Evolutionary conservation across 1,139 yeast species (phyloP), one percentile per base, ranked within the genome.

Genomic region (Yamadazyma friedrichii): DNA sequence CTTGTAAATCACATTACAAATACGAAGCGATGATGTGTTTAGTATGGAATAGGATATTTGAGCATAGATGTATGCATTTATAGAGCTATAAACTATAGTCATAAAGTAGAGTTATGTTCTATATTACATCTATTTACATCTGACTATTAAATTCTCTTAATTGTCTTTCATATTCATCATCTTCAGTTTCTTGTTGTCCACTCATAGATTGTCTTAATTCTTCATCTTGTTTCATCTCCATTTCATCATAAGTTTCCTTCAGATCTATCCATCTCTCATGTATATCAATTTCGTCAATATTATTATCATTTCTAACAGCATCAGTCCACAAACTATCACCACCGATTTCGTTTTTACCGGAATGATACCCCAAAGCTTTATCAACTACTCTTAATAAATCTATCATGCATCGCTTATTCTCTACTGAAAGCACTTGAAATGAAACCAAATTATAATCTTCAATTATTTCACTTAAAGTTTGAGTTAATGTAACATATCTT

Each of bases 261-360:
- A 82, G 74, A 43, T 88, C 97, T 10, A 94, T 78, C 99, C 99
- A 94, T 47, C 99, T 71, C 51, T 94, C 98, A 52, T 94, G 98
- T 6, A 89, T 78, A 57, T 91, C 96, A 6, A 83, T 70, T 15
- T 65, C 69, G 3, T 75, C 78, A 9, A 20, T 12, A 11, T 9
- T 11, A 0, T 74, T 70, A 20, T 20, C 24, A 5, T 83, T 80
- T 47, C 98, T 74, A 1, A 93, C 78, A 0, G 97, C 96, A 52
- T 91, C 96, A 12, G 91, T 86, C 98, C 98, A 94, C 3, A 93
- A 82, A 0, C 94, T 78, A 58, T 94, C 99, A 13, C 98, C 98
- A 3, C 97, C 96, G 11, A 91, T 74, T 52, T 94, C 99, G 8
- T 20, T 20, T 27, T 89, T 85, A 67, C 88, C 89, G 8, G 24